A percentile compares a stretch with the other conserved stretches of the same genome.
These are phyloP conservation scores for Cercophora samala DNA, from an alignment of 495 filamentous ascomycete species.

Conservation along the genomic window DNA sequence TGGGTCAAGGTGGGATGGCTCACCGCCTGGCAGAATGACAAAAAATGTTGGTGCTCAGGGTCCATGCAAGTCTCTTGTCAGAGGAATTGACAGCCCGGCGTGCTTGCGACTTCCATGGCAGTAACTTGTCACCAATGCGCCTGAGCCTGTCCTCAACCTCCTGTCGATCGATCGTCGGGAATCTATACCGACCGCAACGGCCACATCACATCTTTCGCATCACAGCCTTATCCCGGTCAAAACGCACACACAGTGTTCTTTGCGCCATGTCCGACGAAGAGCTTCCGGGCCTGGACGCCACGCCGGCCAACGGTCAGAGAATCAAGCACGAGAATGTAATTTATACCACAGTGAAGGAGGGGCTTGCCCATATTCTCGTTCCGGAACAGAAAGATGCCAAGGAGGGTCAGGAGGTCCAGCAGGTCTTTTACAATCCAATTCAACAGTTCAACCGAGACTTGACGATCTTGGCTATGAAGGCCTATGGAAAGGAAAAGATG, in stretches of 20 bases:
- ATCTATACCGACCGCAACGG: constrained; percentile 6
- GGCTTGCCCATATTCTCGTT: constrained; percentile 45
- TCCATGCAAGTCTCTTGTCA: background rate
- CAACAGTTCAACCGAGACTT: constrained; percentile 98
- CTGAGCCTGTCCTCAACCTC: constrained; percentile 10
- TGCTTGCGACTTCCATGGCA: background rate
- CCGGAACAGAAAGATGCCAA: constrained; percentile 34
- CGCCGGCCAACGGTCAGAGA: constrained; percentile 34
- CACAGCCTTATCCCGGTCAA: background rate
- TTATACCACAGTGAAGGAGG: constrained; percentile 45
- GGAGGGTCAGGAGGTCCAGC: constrained; percentile 53
- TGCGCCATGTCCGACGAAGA: constrained; percentile 31
- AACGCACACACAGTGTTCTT: background rate
- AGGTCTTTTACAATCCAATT: constrained; percentile 97
- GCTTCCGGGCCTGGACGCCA: constrained; percentile 19
- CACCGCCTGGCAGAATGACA: constrained; percentile 27
- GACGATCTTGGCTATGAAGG: constrained; percentile 83
- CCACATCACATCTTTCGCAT: background rate
- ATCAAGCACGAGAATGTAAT: constrained; percentile 38
- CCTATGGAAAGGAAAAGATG: constrained; percentile 68
- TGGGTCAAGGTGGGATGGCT: constrained; percentile 6
- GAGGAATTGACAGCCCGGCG: background rate
- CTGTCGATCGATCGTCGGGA: constrained; percentile 14
- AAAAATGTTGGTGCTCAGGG: constrained; percentile 9
- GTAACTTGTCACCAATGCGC: constrained; percentile 13